Base-by-base conservation (phyloP, 495 filamentous ascomycete genomes). In the Xylaria bambusicola region DNA sequence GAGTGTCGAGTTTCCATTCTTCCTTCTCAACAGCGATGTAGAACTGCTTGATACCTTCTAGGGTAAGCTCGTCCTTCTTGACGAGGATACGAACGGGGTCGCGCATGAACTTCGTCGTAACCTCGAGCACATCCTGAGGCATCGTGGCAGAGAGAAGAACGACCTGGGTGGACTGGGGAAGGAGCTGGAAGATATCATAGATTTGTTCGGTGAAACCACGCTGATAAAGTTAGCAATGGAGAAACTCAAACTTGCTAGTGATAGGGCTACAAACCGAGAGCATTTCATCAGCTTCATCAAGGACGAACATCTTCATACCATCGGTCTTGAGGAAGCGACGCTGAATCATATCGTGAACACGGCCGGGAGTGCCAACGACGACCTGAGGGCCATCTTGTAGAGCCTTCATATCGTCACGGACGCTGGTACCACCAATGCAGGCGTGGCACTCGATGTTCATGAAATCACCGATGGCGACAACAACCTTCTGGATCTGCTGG, bases 21-120 rank as follows among this genome's bases (percentile, higher is more conserved):
- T 98, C 94, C 85, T 98, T 98, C 83, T 98, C 94, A 51, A 98
- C 94, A 60, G 94, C 94, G 75, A 98, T 98, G 83, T 96, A 98
- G 85, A 96, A 98, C 72, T 98, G 94, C 86, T 98, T 98, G 72
- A 98, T 88, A 86, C 94, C 94, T 78, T 98, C 94, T 54, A 98
- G 90, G 66, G 94, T 98, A 76, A 98, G 85, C 76, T 98, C 94
- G 73, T 92, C 95, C 83, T 94, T 93, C 89, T 98, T 98, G 80
- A 98, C 94, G 70, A 98, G 86, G 73, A 98, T 97, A 71, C 95
- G 92, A 74, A 98, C 89, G 56, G 94, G 94, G 80, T 98, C 95
- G 69, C 90, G 92, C 94, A 98, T 98, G 84, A 98, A 98, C 83
- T 98, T 98, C 75, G 94, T 98, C 67, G 94, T 98, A 72, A 98